Conservation (phyloP, 805 yeast genomes). For the Candida boidinii region DNA sequence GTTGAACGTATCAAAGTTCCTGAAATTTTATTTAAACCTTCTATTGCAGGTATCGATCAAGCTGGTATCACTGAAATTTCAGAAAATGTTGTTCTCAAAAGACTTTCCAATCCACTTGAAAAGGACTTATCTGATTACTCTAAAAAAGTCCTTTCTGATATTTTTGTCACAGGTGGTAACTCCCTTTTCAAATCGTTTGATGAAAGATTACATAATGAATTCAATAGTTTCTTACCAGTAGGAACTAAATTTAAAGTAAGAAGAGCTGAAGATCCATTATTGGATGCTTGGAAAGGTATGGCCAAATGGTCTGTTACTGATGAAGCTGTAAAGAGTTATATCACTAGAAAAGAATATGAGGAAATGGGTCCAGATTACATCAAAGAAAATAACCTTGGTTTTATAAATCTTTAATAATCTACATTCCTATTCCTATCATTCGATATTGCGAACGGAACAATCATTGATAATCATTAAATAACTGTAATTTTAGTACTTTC, state of each 20-base stretch:
- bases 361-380: conserved; percentile 88
- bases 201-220: conserved; percentile 61
- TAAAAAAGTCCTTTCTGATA: conserved; percentile 44
- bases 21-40: conserved; percentile 86
- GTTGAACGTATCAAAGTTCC: conserved; percentile 89
- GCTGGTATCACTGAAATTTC: conserved; percentile 83
- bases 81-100: conserved; percentile 53
- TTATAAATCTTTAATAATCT: conserved; percentile 14
- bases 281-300: conserved; percentile 96
- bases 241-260: conserved; percentile 54
- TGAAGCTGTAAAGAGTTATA: conserved; percentile 33
- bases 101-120: conserved; percentile 50
- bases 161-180: conserved; percentile 84
- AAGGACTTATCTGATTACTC: conserved; percentile 39
- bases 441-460: no score
- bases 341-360: conserved; percentile 68
- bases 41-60: conserved; percentile 91
- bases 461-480: no score
- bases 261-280: conserved; percentile 54
- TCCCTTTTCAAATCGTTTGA: conserved; percentile 57
- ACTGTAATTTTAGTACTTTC: no score
- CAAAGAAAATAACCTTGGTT: conserved; percentile 75
- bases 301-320: conserved; percentile 57
- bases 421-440: no score
- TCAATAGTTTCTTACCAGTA: conserved; percentile 62